These are phyloP conservation scores for Ceratocystis cubensis DNA, from an alignment of 2,329 filamentous ascomycete genomes.

Conservation along the genomic window DNA sequence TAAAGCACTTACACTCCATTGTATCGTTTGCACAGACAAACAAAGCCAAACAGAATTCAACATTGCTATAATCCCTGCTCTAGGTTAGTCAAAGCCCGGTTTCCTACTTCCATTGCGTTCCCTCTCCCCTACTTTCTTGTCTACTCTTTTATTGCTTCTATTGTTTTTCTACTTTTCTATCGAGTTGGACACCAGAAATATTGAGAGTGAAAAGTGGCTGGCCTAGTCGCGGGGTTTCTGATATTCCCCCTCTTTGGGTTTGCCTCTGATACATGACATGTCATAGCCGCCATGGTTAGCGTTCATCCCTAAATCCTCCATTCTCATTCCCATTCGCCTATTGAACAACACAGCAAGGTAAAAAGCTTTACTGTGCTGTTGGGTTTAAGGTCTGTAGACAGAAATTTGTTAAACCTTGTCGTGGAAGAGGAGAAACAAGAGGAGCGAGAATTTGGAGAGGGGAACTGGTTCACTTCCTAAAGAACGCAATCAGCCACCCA, in stretches of 20 bases:
- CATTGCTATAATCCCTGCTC: background rate
- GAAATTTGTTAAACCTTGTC: background rate
- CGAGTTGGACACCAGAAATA: background rate
- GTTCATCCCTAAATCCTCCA: background rate
- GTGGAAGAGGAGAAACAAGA: background rate
- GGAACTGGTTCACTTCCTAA: background rate
- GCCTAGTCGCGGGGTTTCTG: background rate
- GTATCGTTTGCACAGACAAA: background rate
- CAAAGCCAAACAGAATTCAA: background rate
- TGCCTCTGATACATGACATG: slow-evolving; percentile 1
- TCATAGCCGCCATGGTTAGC: background rate
- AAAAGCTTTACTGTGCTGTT: background rate
- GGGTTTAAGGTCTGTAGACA: background rate
- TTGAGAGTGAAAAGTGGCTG: background rate
- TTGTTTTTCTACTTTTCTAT: background rate
- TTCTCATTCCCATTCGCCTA: background rate
- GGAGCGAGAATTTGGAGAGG: background rate
- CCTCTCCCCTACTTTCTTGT: background rate
- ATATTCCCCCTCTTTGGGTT: background rate
- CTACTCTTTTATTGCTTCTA: background rate
- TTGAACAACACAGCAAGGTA: no score
- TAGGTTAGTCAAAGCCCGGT: slow-evolving; percentile 3
- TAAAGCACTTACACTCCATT: slow-evolving; percentile 7
- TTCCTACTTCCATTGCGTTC: background rate
- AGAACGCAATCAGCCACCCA: background rate